These are phyloP conservation scores for Erigeron philadelphicus DNA, from an alignment of 140 eudicot species.

Conservation along the genomic window DNA sequence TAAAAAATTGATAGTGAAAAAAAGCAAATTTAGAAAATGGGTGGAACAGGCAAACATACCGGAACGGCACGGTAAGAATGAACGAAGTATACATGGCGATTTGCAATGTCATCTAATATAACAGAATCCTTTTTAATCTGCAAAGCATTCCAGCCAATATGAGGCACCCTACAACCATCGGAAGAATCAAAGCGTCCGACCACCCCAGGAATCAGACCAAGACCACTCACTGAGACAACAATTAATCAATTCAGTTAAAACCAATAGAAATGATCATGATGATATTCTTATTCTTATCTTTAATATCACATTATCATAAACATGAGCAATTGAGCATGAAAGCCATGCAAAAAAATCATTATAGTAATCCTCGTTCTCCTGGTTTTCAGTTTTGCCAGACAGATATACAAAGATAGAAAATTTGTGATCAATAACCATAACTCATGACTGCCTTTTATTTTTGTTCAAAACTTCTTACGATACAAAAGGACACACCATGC, in stretches of 20 bases:
- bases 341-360: background rate
- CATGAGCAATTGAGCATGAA: background rate
- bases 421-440: background rate
- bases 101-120: slow-evolving; percentile 68
- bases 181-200: slow-evolving; percentile 95
- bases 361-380: background rate
- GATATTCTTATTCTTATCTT: background rate
- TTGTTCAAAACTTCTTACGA: background rate
- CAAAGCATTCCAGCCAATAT: slow-evolving; percentile 95
- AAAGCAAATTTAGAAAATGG: background rate
- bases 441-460: background rate
- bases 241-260: slow-evolving; percentile 18
- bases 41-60: slow-evolving; percentile 41
- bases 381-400: background rate
- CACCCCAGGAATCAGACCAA: slow-evolving; percentile 96
- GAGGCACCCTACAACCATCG: slow-evolving; percentile 81
- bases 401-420: background rate
- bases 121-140: slow-evolving; percentile 50
- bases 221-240: slow-evolving; percentile 69
- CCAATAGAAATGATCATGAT: slow-evolving; percentile 5
- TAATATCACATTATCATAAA: background rate
- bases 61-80: slow-evolving; percentile 92
- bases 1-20: background rate
- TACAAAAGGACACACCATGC: background rate
- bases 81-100: slow-evolving; percentile 87